These are phyloP conservation scores for Cladorrhinum sp. DNA, from an alignment of 2,329 filamentous ascomycete species.

Conservation along the genomic window DNA sequence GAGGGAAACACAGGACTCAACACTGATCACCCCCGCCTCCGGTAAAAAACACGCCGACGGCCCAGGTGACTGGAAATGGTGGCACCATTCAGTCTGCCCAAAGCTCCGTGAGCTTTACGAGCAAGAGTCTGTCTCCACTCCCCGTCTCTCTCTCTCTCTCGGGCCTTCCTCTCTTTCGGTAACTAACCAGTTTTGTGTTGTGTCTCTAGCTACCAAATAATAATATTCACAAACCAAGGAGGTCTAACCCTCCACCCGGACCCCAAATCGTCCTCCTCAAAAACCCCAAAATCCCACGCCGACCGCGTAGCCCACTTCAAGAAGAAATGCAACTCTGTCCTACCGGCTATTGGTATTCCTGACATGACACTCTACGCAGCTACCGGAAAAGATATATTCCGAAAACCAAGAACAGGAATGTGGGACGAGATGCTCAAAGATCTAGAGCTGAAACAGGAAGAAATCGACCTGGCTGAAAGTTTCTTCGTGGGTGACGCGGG, in stretches of 20 bases:
- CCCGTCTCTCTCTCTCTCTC: neutral
- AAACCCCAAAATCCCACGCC: constrained; percentile 62
- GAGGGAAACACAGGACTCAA: constrained; percentile 66
- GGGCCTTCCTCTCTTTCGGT: constrained; percentile 2
- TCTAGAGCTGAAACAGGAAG: constrained; percentile 53
- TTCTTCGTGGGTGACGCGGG: constrained; percentile 90
- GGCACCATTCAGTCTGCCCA: constrained; percentile 68
- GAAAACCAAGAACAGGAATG: constrained; percentile 88
- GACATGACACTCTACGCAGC: constrained; percentile 78
- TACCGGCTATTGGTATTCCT: constrained; percentile 73
- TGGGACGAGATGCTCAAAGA: constrained; percentile 66
- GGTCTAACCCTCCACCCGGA: constrained; percentile 73
- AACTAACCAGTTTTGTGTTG: too few species aligned
- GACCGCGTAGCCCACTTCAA: constrained; percentile 79
- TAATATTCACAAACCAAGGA: constrained; percentile 86
- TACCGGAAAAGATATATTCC: constrained; percentile 73
- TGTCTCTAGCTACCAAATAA: constrained; percentile 61
- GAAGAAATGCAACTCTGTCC: constrained; percentile 67
- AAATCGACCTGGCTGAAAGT: constrained; percentile 67
- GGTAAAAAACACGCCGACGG: constrained; percentile 73
- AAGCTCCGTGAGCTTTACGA: constrained; percentile 64
- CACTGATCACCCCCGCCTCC: constrained; percentile 74
- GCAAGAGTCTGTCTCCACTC: constrained; percentile 54
- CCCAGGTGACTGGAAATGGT: constrained; percentile 91
- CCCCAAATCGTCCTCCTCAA: too few species aligned